A percentile compares a stretch with the other conserved stretches of the same genome.
These are phyloP conservation scores for Colletotrichum higginsianum DNA, from an alignment of 2,329 filamentous ascomycete species.

Conservation along the genomic window DNA sequence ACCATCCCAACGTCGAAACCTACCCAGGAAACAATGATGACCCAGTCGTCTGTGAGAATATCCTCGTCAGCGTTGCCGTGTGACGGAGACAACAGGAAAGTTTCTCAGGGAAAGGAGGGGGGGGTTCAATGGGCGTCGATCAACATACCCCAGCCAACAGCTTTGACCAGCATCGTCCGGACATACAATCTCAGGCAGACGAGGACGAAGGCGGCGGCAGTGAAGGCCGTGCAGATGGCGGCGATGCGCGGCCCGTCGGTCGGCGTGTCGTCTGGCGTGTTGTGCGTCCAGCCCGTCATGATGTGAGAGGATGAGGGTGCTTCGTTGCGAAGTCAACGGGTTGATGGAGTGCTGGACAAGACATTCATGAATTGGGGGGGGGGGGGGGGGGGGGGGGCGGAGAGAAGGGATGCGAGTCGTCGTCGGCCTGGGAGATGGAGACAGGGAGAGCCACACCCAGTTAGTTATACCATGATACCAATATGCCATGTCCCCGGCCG, in stretches of 20 bases:
- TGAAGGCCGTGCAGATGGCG: slow-evolving; percentile 49
- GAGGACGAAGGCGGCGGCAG: slow-evolving; percentile 49
- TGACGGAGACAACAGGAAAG: not conserved
- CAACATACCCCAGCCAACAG: slow-evolving; percentile 47
- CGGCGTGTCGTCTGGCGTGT: slow-evolving; percentile 51
- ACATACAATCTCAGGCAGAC: slow-evolving; percentile 54
- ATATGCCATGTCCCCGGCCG: not conserved
- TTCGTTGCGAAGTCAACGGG: not conserved
- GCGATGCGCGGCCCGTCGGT: slow-evolving; percentile 53
- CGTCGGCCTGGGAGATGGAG: too few species aligned
- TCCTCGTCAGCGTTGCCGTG: slow-evolving; percentile 9
- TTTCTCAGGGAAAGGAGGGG: too few species aligned
- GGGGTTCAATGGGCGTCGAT: not conserved
- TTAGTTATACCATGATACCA: not conserved
- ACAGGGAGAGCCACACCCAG: slow-evolving; percentile 3
- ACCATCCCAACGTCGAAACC: slow-evolving; percentile 1
- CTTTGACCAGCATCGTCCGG: slow-evolving; percentile 51
- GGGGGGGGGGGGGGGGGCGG: not conserved
- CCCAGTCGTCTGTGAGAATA: slow-evolving; percentile 38
- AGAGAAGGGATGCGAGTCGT: not conserved
- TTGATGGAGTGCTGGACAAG: not conserved
- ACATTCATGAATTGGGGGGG: not conserved
- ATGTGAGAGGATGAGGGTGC: not conserved
- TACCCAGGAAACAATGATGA: slow-evolving; percentile 49
- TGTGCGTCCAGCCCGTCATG: slow-evolving; percentile 56